A percentile compares a stretch with the other conserved stretches of the same genome.
Evolutionary conservation across 106 monocot genomes (phyloP).

Genomic region (Acorus calamus): DNA sequence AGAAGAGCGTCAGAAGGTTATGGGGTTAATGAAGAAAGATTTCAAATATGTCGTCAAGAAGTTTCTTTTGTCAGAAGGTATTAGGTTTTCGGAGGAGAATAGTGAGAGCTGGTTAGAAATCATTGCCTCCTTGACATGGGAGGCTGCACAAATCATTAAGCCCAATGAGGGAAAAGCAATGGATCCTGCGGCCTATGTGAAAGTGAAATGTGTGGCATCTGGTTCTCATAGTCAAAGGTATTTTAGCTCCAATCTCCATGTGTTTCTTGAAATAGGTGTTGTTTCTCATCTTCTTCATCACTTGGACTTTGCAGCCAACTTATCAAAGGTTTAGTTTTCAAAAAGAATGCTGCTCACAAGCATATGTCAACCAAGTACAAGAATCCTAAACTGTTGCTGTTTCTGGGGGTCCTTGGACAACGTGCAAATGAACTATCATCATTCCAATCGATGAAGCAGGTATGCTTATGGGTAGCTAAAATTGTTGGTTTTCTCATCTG

Average conservation of each 20-base stretch:
- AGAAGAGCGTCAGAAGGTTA: slow-evolving; percentile 55
- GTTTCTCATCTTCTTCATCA: neutral
- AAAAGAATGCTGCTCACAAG: slow-evolving; percentile 91
- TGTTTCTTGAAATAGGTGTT: too few relatives aligned
- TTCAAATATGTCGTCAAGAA: slow-evolving; percentile 56
- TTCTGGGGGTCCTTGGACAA: slow-evolving; percentile 58
- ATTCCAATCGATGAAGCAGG: slow-evolving; percentile 76
- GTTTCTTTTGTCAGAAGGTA: slow-evolving; percentile 63
- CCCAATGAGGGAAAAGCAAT: slow-evolving; percentile 82
- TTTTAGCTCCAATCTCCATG: neutral
- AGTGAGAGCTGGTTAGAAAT: slow-evolving; percentile 63
- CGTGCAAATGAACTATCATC: slow-evolving; percentile 65
- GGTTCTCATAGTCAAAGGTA: slow-evolving; percentile 71
- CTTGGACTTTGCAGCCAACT: slow-evolving; percentile 61
- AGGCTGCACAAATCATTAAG: slow-evolving; percentile 76
- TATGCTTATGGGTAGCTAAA: slow-evolving; percentile 5
- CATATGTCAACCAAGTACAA: slow-evolving; percentile 78
- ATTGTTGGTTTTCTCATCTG: slow-evolving; percentile 4
- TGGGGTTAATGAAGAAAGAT: slow-evolving; percentile 71
- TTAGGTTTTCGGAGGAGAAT: slow-evolving; percentile 19
- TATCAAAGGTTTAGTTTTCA: slow-evolving; percentile 89
- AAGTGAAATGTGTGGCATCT: slow-evolving; percentile 83
- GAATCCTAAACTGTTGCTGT: slow-evolving; percentile 66
- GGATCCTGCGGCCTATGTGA: slow-evolving; percentile 89
- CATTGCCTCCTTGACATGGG: slow-evolving; percentile 74